phyloP scores from a whole-genome alignment of 2,329 filamentous ascomycete genomes.

The Botryotinia narcissicola region DNA sequence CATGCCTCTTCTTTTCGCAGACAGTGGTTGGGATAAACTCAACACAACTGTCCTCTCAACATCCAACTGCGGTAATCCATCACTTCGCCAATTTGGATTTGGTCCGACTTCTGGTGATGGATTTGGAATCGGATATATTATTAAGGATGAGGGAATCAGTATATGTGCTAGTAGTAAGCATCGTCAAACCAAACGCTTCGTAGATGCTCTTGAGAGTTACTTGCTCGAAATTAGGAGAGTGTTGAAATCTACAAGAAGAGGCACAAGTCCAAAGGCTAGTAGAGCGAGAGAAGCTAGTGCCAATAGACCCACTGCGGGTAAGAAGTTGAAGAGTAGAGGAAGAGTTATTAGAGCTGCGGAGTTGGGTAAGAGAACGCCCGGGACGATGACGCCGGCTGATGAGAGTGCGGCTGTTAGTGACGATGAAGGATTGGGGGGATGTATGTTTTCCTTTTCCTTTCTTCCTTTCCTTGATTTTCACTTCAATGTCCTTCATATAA shows the following conservation, averaged over 20 bases:
- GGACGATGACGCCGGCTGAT: slow-evolving; percentile 60
- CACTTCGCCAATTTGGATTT: slow-evolving; percentile 92
- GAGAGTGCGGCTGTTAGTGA: slow-evolving; percentile 74
- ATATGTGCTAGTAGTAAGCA: slow-evolving; percentile 95
- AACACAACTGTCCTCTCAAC: slow-evolving; percentile 94
- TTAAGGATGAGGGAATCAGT: slow-evolving; percentile 88
- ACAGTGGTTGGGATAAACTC: slow-evolving; percentile 88
- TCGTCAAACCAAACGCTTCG: slow-evolving; percentile 84
- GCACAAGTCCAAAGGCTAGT: slow-evolving; percentile 49
- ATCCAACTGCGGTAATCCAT: slow-evolving; percentile 98
- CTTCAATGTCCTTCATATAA: no score
- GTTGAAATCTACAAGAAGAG: slow-evolving; percentile 64
- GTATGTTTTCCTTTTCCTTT: slow-evolving; percentile 57
- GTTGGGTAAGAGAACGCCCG: slow-evolving; percentile 42
- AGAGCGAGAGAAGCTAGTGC: slow-evolving; percentile 59
- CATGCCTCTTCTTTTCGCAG: slow-evolving; percentile 80
- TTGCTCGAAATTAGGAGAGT: slow-evolving; percentile 86
- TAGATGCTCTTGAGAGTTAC: slow-evolving; percentile 87
- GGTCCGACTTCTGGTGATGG: slow-evolving; percentile 91
- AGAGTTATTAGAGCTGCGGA: slow-evolving; percentile 63
- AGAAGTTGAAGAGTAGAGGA: slow-evolving; percentile 67
- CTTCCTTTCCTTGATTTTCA: not conserved
- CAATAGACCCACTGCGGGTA: slow-evolving; percentile 34
- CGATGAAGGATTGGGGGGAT: slow-evolving; percentile 87
- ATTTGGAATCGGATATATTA: slow-evolving; percentile 98